Evolutionary conservation across 2,329 filamentous ascomycete species (phyloP).

Genomic region (Fusarium protoensiforme): DNA sequence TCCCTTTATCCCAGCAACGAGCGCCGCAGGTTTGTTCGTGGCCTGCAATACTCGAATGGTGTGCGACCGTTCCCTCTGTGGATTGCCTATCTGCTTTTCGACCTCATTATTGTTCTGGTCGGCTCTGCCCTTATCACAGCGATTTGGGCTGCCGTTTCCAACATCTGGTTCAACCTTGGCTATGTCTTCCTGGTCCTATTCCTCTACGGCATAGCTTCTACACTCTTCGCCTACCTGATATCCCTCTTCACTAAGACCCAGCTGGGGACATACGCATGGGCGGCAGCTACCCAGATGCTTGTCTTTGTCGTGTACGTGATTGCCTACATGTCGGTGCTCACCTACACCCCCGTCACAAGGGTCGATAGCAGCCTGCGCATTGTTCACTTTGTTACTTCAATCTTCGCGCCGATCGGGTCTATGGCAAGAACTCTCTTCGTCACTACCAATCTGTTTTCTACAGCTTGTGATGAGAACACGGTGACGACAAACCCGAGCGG

Average conservation of each 20-base stretch:
- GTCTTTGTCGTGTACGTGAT: slow-evolving; percentile 79
- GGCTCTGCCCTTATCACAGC: slow-evolving; percentile 74
- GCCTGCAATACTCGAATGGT: slow-evolving; percentile 91
- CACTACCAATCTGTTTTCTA: slow-evolving; percentile 84
- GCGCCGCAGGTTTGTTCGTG: slow-evolving; percentile 80
- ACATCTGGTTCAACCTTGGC: slow-evolving; percentile 80
- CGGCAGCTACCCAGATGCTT: slow-evolving; percentile 79
- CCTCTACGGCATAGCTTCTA: slow-evolving; percentile 83
- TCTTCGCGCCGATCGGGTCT: slow-evolving; percentile 81
- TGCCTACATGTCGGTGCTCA: slow-evolving; percentile 77
- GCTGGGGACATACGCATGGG: slow-evolving; percentile 85
- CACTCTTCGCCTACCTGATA: slow-evolving; percentile 80
- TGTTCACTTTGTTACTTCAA: slow-evolving; percentile 79
- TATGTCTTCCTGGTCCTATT: slow-evolving; percentile 86
- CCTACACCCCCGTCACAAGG: slow-evolving; percentile 75
- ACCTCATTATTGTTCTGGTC: slow-evolving; percentile 77
- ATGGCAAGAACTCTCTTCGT: slow-evolving; percentile 80
- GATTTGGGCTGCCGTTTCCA: slow-evolving; percentile 73
- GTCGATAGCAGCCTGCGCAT: slow-evolving; percentile 76
- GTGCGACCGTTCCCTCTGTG: slow-evolving; percentile 85
- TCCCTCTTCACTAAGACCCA: slow-evolving; percentile 84
- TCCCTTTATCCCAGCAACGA: slow-evolving; percentile 90
- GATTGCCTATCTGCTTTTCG: slow-evolving; percentile 84
- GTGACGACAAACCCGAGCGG: slow-evolving; percentile 75
- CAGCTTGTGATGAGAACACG: slow-evolving; percentile 74